Evolutionary conservation across 345 rosid genomes (phyloP).

Genomic region (Corymbia maculata): DNA sequence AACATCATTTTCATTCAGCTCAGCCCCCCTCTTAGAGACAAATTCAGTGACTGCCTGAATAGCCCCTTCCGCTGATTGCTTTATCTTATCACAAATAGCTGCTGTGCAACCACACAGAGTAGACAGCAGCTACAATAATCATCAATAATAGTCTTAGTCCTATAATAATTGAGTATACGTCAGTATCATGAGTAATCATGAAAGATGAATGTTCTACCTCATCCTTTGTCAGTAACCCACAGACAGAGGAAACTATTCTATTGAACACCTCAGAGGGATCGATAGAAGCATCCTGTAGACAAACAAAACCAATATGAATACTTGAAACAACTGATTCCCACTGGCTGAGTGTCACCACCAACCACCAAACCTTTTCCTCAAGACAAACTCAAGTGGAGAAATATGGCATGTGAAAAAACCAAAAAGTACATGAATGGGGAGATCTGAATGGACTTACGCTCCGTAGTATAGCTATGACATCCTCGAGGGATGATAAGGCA

Average conservation of each 20-base stretch:
- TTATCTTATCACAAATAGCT: slow-evolving; percentile 82
- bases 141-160: slow-evolving; percentile 13
- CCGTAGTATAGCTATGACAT: slow-evolving; percentile 88
- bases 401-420: neutral
- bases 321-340: slow-evolving; percentile 24
- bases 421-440: neutral
- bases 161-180: neutral
- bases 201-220: slow-evolving; percentile 43
- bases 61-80: slow-evolving; percentile 92
- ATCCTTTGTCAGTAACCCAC: slow-evolving; percentile 56
- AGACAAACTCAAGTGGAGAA: neutral
- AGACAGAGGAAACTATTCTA: slow-evolving; percentile 77
- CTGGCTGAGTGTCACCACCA: slow-evolving; percentile 4
- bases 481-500: slow-evolving; percentile 91
- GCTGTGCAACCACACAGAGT: slow-evolving; percentile 62
- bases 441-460: slow-evolving; percentile 36
- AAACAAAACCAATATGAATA: neutral
- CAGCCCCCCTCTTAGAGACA: slow-evolving; percentile 67
- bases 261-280: slow-evolving; percentile 98
- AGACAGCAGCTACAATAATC: slow-evolving; percentile 65
- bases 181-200: slow-evolving; percentile 1
- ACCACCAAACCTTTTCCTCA: neutral
- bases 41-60: slow-evolving; percentile 92
- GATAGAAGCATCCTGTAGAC: slow-evolving; percentile 88
- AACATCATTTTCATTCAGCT: slow-evolving; percentile 62